phyloP scores from a whole-genome alignment of 192 early-diverging fungal genomes.

The Endogone sp. region DNA sequence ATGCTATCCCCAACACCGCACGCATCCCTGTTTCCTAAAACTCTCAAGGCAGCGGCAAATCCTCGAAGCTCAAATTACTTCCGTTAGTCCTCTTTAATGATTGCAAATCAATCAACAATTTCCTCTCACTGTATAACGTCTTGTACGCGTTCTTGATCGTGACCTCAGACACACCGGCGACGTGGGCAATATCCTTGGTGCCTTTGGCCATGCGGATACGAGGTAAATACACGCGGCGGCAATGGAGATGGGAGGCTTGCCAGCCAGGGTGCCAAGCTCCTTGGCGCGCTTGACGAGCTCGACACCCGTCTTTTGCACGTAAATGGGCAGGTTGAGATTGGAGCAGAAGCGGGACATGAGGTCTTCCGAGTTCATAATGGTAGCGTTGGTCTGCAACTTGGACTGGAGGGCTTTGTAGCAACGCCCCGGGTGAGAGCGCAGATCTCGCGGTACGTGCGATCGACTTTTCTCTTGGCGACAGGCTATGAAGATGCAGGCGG shows the following conservation, averaged over 20 bases:
- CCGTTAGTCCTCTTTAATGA: conserved; percentile 34
- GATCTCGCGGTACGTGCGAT: conserved; percentile 93
- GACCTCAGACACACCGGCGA: conserved; percentile 89
- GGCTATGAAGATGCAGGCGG: conserved; percentile 91
- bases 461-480: conserved; percentile 79
- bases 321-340: conserved; percentile 61
- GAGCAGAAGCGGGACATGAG: conserved; percentile 80
- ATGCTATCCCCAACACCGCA: too few relatives aligned
- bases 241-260: conserved; percentile 87
- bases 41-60: conserved; percentile 33
- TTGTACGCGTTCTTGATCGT: conserved; percentile 89
- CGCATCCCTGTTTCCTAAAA: too few relatives aligned
- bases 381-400: conserved; percentile 53
- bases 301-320: conserved; percentile 68
- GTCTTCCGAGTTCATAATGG: conserved; percentile 66
- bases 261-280: conserved; percentile 81
- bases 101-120: conserved; percentile 46
- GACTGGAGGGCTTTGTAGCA: conserved; percentile 67
- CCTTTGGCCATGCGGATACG: conserved; percentile 63
- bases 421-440: conserved; percentile 78
- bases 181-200: conserved; percentile 75
- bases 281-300: conserved; percentile 68
- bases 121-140: conserved; percentile 55
- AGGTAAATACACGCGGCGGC: conserved; percentile 92
- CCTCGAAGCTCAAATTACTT: conserved; percentile 31